Conservation (phyloP, 306 rosid species). For the Geum urbanum region DNA sequence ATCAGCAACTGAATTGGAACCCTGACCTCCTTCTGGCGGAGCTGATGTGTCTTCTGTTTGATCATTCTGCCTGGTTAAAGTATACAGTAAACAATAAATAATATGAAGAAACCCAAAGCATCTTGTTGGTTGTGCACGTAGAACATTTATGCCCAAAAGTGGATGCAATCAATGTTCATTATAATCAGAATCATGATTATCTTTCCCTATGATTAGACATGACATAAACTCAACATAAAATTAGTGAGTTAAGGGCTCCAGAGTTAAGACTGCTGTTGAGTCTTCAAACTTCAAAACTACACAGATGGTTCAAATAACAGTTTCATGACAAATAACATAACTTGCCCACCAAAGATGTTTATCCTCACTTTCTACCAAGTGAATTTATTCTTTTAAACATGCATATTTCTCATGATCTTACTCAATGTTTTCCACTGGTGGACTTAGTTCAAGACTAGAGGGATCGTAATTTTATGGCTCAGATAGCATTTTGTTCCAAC, state of each 20-base stretch:
- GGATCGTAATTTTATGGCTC: too few relatives aligned
- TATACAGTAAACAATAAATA: not conserved
- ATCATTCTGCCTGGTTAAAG: slow-evolving; percentile 63
- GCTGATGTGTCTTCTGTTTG: slow-evolving; percentile 51
- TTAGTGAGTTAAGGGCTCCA: not conserved
- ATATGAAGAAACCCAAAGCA: not conserved
- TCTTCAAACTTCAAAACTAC: too few relatives aligned
- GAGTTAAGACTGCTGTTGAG: too few relatives aligned
- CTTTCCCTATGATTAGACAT: slow-evolving; percentile 3
- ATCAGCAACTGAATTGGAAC: slow-evolving; percentile 37
- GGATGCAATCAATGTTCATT: not conserved
- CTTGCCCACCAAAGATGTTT: too few relatives aligned
- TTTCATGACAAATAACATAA: too few relatives aligned
- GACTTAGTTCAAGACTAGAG: too few relatives aligned
- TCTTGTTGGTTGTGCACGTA: not conserved
- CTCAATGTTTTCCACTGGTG: too few relatives aligned
- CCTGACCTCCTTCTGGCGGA: slow-evolving; percentile 47
- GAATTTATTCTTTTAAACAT: too few relatives aligned
- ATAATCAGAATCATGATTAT: not conserved
- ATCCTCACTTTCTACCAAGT: too few relatives aligned
- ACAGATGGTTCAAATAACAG: too few relatives aligned
- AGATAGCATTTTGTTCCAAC: too few relatives aligned
- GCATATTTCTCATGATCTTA: too few relatives aligned
- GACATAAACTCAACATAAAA: not conserved
- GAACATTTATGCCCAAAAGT: not conserved